Percentiles rank a stretch among this genome's conserved stretches.
Evolutionary conservation across 2,329 filamentous ascomycete genomes (phyloP).

Genomic region (Aspergillus texensis): DNA sequence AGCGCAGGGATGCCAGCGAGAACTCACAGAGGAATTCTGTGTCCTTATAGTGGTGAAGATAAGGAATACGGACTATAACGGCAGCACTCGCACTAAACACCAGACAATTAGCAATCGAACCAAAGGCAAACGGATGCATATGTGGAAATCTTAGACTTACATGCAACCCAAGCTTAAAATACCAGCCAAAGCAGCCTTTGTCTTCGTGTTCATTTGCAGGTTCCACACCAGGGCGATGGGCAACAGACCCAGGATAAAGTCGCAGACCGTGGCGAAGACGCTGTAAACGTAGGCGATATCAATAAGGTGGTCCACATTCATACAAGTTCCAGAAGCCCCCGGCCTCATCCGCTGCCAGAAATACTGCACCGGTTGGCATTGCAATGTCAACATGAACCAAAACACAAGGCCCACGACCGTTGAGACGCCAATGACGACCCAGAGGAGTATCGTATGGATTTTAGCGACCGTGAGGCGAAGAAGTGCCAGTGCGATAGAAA

Average conservation of each 20-base stretch:
- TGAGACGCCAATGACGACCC: slow-evolving; percentile 50
- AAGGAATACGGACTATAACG: slow-evolving; percentile 41
- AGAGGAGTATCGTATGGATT: slow-evolving; percentile 51
- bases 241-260: slow-evolving; percentile 57
- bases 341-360: slow-evolving; percentile 50
- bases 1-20: background rate
- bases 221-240: slow-evolving; percentile 59
- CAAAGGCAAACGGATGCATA: background rate
- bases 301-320: slow-evolving; percentile 19
- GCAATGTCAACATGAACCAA: slow-evolving; percentile 55
- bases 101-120: slow-evolving; percentile 25
- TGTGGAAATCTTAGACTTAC: slow-evolving; percentile 30
- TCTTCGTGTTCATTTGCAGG: slow-evolving; percentile 56
- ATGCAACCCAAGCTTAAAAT: slow-evolving; percentile 61
- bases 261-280: slow-evolving; percentile 49
- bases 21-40: slow-evolving; percentile 38
- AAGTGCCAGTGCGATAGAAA: slow-evolving; percentile 58
- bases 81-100: slow-evolving; percentile 35
- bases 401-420: slow-evolving; percentile 51
- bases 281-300: slow-evolving; percentile 57
- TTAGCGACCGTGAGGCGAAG: slow-evolving; percentile 53
- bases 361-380: slow-evolving; percentile 55
- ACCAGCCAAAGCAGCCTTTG: slow-evolving; percentile 55
- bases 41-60: slow-evolving; percentile 36
- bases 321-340: slow-evolving; percentile 19